Conservation (phyloP, 108 stramenopile species). For the Bacterosira constricta region DNA sequence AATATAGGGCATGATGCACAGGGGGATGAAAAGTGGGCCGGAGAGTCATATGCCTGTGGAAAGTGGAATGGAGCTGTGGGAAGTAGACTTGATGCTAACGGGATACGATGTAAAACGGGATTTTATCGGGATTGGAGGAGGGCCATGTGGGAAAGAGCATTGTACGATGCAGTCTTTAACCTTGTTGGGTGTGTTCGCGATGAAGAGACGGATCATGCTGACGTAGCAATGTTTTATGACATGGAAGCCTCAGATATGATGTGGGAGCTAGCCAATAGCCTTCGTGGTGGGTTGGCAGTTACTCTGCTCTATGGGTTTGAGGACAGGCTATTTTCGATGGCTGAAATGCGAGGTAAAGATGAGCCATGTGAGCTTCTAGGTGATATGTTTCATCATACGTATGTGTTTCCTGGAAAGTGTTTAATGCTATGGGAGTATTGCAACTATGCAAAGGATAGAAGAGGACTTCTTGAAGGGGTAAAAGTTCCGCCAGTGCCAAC, state of each 20-base stretch:
- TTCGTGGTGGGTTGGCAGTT: conserved; percentile 78
- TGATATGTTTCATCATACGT: conserved; percentile 73
- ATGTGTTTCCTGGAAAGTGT: conserved; percentile 52
- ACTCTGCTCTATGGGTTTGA: conserved; percentile 86
- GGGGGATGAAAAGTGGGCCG: conserved; percentile 80
- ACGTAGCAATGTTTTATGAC: conserved; percentile 80
- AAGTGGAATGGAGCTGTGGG: conserved; percentile 84
- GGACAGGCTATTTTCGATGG: conserved; percentile 77
- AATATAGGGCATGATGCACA: conserved; percentile 61
- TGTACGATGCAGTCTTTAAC: conserved; percentile 72
- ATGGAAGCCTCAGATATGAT: conserved; percentile 82
- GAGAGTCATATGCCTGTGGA: conserved; percentile 76
- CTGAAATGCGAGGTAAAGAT: conserved; percentile 58
- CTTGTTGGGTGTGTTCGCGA: conserved; percentile 73
- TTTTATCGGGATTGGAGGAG: conserved; percentile 89
- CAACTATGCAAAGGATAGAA: conserved; percentile 66
- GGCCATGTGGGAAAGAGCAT: conserved; percentile 78
- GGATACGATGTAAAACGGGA: conserved; percentile 60
- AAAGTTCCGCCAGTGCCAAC: conserved; percentile 55
- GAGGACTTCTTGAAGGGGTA: conserved; percentile 52
- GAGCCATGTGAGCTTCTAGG: conserved; percentile 61
- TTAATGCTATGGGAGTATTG: conserved; percentile 67
- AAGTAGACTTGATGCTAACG: conserved; percentile 60
- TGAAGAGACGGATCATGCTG: conserved; percentile 67
- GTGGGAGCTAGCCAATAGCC: conserved; percentile 71